Evolutionary conservation across 2,329 filamentous ascomycete genomes (phyloP).

Genomic region (Chaetomiaceae sp.): DNA sequence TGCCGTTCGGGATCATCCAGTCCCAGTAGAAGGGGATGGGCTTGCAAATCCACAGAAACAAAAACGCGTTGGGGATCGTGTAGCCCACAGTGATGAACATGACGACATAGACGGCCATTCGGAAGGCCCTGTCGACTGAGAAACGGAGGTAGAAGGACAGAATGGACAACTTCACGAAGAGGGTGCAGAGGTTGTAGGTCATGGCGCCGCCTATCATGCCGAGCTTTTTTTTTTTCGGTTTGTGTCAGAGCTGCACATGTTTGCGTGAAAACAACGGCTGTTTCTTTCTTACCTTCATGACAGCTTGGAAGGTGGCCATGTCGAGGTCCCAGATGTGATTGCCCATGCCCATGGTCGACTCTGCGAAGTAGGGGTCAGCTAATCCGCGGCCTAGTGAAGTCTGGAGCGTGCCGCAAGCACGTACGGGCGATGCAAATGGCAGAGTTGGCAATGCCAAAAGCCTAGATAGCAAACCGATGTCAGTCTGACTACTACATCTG

Average conservation of each 20-base stretch:
- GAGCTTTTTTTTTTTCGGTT: slow-evolving; percentile 4
- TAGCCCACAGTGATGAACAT: slow-evolving; percentile 27
- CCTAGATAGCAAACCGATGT: neutral
- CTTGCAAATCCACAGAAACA: slow-evolving; percentile 30
- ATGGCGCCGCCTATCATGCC: slow-evolving; percentile 16
- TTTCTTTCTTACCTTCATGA: slow-evolving; percentile 12
- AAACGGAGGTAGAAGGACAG: slow-evolving; percentile 30
- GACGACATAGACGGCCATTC: slow-evolving; percentile 24
- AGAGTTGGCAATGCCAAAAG: slow-evolving; percentile 13
- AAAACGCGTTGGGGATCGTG: slow-evolving; percentile 27
- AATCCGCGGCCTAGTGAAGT: neutral
- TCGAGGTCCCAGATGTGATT: slow-evolving; percentile 18
- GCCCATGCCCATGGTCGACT: slow-evolving; percentile 17
- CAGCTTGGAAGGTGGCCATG: neutral
- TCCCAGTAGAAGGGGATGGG: slow-evolving; percentile 30
- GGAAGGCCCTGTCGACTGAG: slow-evolving; percentile 25
- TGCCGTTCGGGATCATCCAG: slow-evolving; percentile 21
- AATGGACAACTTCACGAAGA: slow-evolving; percentile 31
- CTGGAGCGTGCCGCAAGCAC: neutral
- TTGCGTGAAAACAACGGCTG: neutral
- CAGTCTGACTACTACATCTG: neutral
- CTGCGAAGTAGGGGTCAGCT: neutral
- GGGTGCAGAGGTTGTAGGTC: slow-evolving; percentile 18
- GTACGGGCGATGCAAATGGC: slow-evolving; percentile 13
- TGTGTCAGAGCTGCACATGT: no score